Evolutionary conservation across 2,329 filamentous ascomycete species (phyloP).

Genomic region (Bertia moriformis): DNA sequence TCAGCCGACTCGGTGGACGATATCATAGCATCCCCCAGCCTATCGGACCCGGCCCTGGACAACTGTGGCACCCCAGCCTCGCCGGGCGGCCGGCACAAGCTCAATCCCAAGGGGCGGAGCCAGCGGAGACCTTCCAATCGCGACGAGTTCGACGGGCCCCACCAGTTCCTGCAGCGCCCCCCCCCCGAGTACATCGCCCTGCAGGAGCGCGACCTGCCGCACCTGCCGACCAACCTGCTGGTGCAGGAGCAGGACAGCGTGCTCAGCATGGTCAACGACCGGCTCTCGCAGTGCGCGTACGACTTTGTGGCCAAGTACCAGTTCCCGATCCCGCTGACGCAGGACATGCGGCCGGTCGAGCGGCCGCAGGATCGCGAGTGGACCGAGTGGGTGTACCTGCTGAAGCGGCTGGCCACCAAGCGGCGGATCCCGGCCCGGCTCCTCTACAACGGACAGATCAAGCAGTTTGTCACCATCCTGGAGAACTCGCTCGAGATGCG

Average conservation of each 20-base stretch:
- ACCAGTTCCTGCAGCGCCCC: conserved; percentile 66
- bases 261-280: conserved; percentile 67
- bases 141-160: conserved; percentile 79
- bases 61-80: conserved; percentile 24
- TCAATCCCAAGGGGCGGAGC: conserved; percentile 30
- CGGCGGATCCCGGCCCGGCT: conserved; percentile 71
- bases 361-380: conserved; percentile 67
- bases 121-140: conserved; percentile 65
- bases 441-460: conserved; percentile 79
- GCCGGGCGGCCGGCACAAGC: conserved; percentile 27
- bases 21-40: conserved; percentile 38
- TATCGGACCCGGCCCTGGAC: conserved; percentile 47
- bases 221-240: conserved; percentile 68
- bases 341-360: conserved; percentile 67
- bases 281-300: conserved; percentile 71
- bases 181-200: conserved; percentile 57
- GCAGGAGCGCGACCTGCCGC: conserved; percentile 67
- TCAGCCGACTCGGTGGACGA: conserved; percentile 44
- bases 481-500: conserved; percentile 83
- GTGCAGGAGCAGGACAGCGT: conserved; percentile 77
- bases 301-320: conserved; percentile 86
- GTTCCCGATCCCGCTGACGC: conserved; percentile 72
- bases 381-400: conserved; percentile 82
- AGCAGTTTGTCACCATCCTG: conserved; percentile 75
- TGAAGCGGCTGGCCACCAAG: conserved; percentile 76